These are phyloP conservation scores for Geotrichum candidum DNA, from an alignment of 1,139 yeast species.

Conservation along the genomic window DNA sequence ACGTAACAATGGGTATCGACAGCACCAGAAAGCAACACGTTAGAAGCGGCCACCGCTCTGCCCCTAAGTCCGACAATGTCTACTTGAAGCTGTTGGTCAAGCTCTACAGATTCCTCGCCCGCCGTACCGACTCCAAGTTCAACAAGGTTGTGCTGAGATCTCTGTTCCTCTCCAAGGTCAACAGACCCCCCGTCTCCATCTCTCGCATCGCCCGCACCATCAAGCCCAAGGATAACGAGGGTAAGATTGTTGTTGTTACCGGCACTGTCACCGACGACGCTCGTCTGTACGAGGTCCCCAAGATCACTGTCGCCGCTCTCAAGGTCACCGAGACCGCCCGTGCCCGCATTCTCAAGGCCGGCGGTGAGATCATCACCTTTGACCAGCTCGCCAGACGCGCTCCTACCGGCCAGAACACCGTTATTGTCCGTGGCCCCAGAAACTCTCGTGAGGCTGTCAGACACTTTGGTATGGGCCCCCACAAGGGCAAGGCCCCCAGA, in stretches of 20 bases:
- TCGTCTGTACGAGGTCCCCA: constrained; percentile 92
- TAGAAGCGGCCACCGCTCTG: constrained; percentile 94
- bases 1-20: constrained; percentile 83
- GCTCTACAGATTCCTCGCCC: constrained; percentile 98
- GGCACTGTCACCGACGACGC: constrained; percentile 98
- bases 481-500: constrained; percentile 99
- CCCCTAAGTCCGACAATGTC: constrained; percentile 99
- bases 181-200: constrained; percentile 99
- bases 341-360: constrained; percentile 95
- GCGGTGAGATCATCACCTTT: constrained; percentile 99
- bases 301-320: constrained; percentile 96
- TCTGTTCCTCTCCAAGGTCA: constrained; percentile 94
- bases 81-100: constrained; percentile 96
- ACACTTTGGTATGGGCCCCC: constrained; percentile 99
- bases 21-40: constrained; percentile 94
- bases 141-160: constrained; percentile 94
- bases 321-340: constrained; percentile 99
- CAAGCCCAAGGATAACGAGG: constrained; percentile 75
- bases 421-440: constrained; percentile 98
- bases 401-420: constrained; percentile 98
- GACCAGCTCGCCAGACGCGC: constrained; percentile 99
- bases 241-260: constrained; percentile 94
- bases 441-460: constrained; percentile 98
- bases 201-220: constrained; percentile 85
- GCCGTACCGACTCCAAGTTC: constrained; percentile 97